Evolutionary conservation across 805 yeast species (phyloP), one percentile per base, ranked within the genome.

Genomic region (Scheffersomyces ergatensis): DNA sequence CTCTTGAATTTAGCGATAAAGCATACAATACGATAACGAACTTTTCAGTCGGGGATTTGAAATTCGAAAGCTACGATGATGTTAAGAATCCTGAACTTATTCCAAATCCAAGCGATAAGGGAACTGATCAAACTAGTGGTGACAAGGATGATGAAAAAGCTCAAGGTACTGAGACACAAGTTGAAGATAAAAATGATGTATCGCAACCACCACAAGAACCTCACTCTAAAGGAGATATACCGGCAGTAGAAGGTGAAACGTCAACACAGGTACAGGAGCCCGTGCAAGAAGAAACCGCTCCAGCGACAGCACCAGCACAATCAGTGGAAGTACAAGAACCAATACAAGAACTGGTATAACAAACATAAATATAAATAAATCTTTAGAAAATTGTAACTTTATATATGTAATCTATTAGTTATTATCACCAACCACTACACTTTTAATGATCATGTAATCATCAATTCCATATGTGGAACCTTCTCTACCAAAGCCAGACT

Each of bases 401-500:
- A 21, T 21, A 21, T 21, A 21, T 21, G 24, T 21, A 21, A 25
- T 24, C 19, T 18, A 34, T 39, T 37, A 46, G 19, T 45, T 43
- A 20, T 47, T 32, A 19, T 43, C 61, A 27, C 78, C 81, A 37
- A 81, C 57, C 33, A 82, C 85, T 30, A 85, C 63, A 13, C 86
- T 73, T 65, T 86, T 86, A 38, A 77, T 61, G 14, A 73, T 72
- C 29, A 75, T 66, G 54, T 78, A 80, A 55, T 81, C 86, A 25
- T 79, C 84, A 45, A 82, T 58, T 27, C 87, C 88, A 50, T 72
- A 72, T 40, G 74, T 58, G 1, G 83, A 76, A 14, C 86, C 86
- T 58, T 82, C 88, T 60, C 86, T 75, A 25, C 88, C 88, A 55
- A 79, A 80, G 0, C 88, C 88, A 19, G 83, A 76, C 51, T 79